These are phyloP conservation scores for Coemansia sp. DNA, from an alignment of 192 early-diverging fungal genomes.

Conservation along the genomic window DNA sequence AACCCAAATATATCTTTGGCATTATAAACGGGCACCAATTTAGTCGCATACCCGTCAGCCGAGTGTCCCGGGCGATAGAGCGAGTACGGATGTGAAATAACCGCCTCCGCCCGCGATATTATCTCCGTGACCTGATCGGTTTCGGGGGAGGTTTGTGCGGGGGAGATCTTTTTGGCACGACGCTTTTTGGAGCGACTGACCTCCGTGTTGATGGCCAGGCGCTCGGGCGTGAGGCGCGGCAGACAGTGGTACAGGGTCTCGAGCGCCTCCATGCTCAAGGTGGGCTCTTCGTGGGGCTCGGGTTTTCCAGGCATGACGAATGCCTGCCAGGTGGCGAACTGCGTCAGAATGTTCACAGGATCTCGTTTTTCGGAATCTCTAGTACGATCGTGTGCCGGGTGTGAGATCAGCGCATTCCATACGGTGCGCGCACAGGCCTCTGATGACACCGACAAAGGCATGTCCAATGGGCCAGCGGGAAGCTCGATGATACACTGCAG, in stretches of 20 bases:
- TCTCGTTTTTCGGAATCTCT: background rate
- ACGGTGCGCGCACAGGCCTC: slow-evolving; percentile 23
- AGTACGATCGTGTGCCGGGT: background rate
- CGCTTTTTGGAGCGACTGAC: background rate
- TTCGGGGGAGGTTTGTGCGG: background rate
- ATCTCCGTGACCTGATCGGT: background rate
- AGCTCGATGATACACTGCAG: slow-evolving; percentile 40
- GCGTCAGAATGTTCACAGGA: slow-evolving; percentile 8
- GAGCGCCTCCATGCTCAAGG: slow-evolving; percentile 16
- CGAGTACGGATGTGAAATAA: slow-evolving; percentile 15
- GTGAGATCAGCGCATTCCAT: slow-evolving; percentile 10
- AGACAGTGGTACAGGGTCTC: slow-evolving; percentile 17
- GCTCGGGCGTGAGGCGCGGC: slow-evolving; percentile 11
- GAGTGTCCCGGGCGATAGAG: slow-evolving; percentile 4
- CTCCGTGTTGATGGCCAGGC: background rate
- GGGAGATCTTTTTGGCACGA: background rate
- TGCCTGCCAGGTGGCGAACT: slow-evolving; percentile 16
- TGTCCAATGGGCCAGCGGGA: background rate
- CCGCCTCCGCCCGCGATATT: background rate
- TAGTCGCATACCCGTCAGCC: slow-evolving; percentile 5
- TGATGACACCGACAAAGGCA: slow-evolving; percentile 12
- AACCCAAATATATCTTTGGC: slow-evolving; percentile 25
- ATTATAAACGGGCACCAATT: slow-evolving; percentile 31
- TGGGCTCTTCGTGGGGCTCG: slow-evolving; percentile 19
- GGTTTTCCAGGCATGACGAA: slow-evolving; percentile 21